These are phyloP conservation scores for Podospora pseudoanserina DNA, from an alignment of 495 filamentous ascomycete genomes.

Conservation along the genomic window DNA sequence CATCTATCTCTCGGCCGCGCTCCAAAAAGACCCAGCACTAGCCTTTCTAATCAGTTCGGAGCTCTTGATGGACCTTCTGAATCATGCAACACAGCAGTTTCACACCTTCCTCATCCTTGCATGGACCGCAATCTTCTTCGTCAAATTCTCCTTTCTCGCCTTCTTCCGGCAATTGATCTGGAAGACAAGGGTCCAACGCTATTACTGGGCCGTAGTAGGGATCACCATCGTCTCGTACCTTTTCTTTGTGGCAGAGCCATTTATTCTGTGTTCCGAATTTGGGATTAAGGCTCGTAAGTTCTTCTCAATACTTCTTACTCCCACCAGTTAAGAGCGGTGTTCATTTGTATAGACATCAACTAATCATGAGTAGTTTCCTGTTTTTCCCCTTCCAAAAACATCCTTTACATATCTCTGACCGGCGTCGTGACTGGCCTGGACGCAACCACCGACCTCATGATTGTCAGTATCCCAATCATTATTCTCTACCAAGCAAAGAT, in stretches of 20 bases:
- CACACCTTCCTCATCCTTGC: constrained; percentile 15
- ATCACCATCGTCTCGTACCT: constrained; percentile 19
- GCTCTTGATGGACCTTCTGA: constrained; percentile 14
- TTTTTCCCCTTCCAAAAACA: constrained; percentile 10
- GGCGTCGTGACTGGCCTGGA: constrained; percentile 18
- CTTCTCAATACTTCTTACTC: background rate
- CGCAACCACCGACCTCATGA: constrained; percentile 20
- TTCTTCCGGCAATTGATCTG: constrained; percentile 22
- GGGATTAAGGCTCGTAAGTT: constrained; percentile 15
- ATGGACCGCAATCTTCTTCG: constrained; percentile 21
- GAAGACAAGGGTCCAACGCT: constrained; percentile 17
- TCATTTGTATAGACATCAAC: background rate
- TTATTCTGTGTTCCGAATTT: constrained; percentile 21
- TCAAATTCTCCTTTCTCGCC: constrained; percentile 23
- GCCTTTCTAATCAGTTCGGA: constrained; percentile 7
- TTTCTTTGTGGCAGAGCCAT: constrained; percentile 17
- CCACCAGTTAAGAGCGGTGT: background rate
- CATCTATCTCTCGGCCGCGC: constrained; percentile 18
- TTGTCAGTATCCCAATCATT: constrained; percentile 22
- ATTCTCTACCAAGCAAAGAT: constrained; percentile 14
- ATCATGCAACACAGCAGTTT: constrained; percentile 1
- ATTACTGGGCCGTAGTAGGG: constrained; percentile 19
- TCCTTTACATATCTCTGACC: constrained; percentile 4
- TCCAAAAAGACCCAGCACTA: constrained; percentile 12
- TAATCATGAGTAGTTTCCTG: constrained; percentile 9